Base-by-base conservation (phyloP, 1,139 yeast species). In the Scheffersomyces insectosa region DNA sequence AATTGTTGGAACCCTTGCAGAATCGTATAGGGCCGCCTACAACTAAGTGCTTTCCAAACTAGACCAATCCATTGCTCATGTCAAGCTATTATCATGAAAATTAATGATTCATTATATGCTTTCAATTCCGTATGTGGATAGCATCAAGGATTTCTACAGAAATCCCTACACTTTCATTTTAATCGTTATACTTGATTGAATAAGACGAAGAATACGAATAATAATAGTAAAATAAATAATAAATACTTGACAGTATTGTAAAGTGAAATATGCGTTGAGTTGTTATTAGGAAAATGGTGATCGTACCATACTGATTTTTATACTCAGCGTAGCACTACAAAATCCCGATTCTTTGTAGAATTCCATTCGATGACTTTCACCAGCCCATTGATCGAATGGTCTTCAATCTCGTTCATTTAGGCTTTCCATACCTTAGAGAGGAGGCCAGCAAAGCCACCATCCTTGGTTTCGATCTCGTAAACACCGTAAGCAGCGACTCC, bases 381-480 rank as follows among this genome's bases (percentile, higher is more conserved):
- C 23, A 31, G 36, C 33, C 32, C 28, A 33, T 31, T 16, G 25
- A 5, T 6, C 25, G 25, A 20, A 20, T 20, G 25, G 37, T 11
- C 16, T 20, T 38, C 28, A 25, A 25, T 29, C 9, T 20, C 7
- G 25, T 5, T 8, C 25, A 20, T 39, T 54, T 56, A 71, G 33
- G 76, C 76, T 48, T 63, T 66, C 74, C 75, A 72, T 41, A 72
- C 48, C 55, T 64, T 70, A 49, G 70, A 54, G 40, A 71, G 49
- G 40, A 73, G 57, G 40, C 59, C 59, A 39, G 70, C 47, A 46
- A 73, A 44, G 39, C 79, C 79, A 38, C 74, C 77, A 49, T 57
- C 73, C 59, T 83, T 85, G 42, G 88, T 73, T 64, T 85, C 91
- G 52, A 86, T 66, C 46, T 77, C 65, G 63, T 85, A 86, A 46